Conservation (phyloP, 495 filamentous ascomycete species). For the Usnea hakonensis region DNA sequence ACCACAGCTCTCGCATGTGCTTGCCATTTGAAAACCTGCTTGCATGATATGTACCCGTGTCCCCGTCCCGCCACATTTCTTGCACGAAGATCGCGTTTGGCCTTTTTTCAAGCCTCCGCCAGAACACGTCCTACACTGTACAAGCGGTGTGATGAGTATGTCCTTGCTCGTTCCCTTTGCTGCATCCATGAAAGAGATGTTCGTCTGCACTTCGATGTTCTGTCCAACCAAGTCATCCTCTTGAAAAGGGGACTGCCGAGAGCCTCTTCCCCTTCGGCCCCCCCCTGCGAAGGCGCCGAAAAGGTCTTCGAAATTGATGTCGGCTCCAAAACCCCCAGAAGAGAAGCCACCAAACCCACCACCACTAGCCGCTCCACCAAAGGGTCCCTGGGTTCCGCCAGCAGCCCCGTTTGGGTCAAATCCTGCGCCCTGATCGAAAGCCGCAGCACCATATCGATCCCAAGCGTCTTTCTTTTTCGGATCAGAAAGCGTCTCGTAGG, state of each 20-base stretch:
- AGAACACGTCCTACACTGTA: slow-evolving; percentile 69
- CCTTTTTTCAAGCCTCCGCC: slow-evolving; percentile 82
- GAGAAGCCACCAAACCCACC: slow-evolving; percentile 42
- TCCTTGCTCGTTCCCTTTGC: slow-evolving; percentile 78
- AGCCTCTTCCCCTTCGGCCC: slow-evolving; percentile 49
- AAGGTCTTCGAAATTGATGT: slow-evolving; percentile 92
- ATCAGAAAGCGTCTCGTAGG: slow-evolving; percentile 89
- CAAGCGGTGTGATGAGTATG: slow-evolving; percentile 68
- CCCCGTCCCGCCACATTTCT: slow-evolving; percentile 76
- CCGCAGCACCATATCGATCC: slow-evolving; percentile 81
- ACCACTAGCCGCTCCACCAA: slow-evolving; percentile 47
- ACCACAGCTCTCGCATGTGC: slow-evolving; percentile 73
- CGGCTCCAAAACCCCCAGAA: slow-evolving; percentile 56
- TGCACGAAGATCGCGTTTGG: slow-evolving; percentile 61
- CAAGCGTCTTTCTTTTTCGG: slow-evolving; percentile 84
- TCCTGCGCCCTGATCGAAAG: slow-evolving; percentile 66
- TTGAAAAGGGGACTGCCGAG: slow-evolving; percentile 52
- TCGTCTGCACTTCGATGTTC: slow-evolving; percentile 87
- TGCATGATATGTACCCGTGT: slow-evolving; percentile 79
- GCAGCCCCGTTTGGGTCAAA: slow-evolving; percentile 65
- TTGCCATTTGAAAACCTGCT: slow-evolving; percentile 91
- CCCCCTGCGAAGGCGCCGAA: slow-evolving; percentile 79
- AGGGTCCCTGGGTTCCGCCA: slow-evolving; percentile 44
- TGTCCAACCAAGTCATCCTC: slow-evolving; percentile 78
- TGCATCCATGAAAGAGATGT: slow-evolving; percentile 91